Evolutionary conservation across 2,329 filamentous ascomycete species (phyloP).

Genomic region (Peltaster fructicola): DNA sequence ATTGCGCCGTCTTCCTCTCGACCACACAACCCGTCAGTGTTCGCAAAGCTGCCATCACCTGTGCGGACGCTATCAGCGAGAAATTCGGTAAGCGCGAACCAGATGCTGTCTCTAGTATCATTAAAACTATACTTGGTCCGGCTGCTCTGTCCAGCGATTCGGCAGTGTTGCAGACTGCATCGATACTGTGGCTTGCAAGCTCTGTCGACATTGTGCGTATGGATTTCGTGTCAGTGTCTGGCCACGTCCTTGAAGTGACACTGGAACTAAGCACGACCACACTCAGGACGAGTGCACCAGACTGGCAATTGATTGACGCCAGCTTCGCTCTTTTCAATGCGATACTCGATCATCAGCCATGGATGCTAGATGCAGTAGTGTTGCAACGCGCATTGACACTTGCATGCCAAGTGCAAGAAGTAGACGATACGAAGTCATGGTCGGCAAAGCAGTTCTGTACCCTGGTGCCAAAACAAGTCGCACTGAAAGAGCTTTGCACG

Average conservation of each 20-base stretch:
- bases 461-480: constrained; percentile 59
- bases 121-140: too few relatives aligned
- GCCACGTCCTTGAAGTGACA: too few relatives aligned
- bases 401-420: too few relatives aligned
- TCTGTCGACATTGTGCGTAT: too few relatives aligned
- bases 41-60: constrained; percentile 72
- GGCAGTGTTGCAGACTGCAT: too few relatives aligned
- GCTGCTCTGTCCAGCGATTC: too few relatives aligned
- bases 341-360: constrained; percentile 68
- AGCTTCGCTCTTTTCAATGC: constrained; percentile 64
- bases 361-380: constrained; percentile 18
- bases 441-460: constrained; percentile 40
- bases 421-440: constrained; percentile 9
- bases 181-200: too few relatives aligned
- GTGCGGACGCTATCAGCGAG: constrained; percentile 82
- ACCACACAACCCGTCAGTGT: constrained; percentile 55
- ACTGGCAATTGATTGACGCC: too few relatives aligned
- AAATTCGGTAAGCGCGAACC: constrained; percentile 89
- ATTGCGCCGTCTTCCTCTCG: constrained; percentile 50
- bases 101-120: constrained; percentile 49
- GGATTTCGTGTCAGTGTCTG: too few relatives aligned
- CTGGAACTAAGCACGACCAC: too few relatives aligned
- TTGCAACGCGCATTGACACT: background rate
- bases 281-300: too few relatives aligned
- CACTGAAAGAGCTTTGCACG: constrained; percentile 59